Evolutionary conservation across 495 filamentous ascomycete species (phyloP).

Genomic region (Neurospora terricola): DNA sequence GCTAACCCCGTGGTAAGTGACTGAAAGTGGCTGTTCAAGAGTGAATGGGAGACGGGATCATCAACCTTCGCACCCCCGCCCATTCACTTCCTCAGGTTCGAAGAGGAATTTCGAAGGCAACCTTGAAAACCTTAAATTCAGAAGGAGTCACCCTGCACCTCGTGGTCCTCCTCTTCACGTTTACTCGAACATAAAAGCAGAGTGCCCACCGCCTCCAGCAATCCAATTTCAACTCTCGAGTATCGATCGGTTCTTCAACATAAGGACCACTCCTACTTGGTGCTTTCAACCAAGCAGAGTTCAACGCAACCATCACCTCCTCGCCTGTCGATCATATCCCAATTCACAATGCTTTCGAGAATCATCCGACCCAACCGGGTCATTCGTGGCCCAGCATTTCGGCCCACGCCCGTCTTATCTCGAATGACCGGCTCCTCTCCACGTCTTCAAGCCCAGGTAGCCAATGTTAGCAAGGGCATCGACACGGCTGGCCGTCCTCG

Average conservation of each 20-base stretch:
- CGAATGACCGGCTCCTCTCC: conserved; percentile 12
- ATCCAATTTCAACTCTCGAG: neutral
- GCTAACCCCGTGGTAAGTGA: neutral
- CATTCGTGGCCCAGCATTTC: neutral
- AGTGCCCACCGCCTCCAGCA: neutral
- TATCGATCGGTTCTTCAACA: neutral
- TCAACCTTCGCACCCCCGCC: neutral
- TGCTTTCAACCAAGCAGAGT: neutral
- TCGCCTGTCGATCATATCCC: neutral
- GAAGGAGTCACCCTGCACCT: neutral
- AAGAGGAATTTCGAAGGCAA: neutral
- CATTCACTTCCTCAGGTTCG: neutral
- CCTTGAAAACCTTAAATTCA: neutral
- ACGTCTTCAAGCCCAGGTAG: conserved; percentile 15
- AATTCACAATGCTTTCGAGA: conserved; percentile 7
- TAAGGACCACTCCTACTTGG: neutral
- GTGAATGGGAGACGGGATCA: neutral
- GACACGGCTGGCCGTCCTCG: neutral
- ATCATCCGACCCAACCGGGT: conserved; percentile 1
- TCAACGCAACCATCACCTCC: neutral
- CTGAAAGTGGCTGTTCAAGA: neutral
- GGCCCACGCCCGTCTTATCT: neutral
- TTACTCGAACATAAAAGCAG: neutral
- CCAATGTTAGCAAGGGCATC: conserved; percentile 7
- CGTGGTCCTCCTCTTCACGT: neutral